Percentiles rank a stretch among this genome's conserved stretches.
These are phyloP conservation scores for Phialemoniopsis sp. DNA, from an alignment of 2,329 filamentous ascomycete genomes.

Conservation along the genomic window DNA sequence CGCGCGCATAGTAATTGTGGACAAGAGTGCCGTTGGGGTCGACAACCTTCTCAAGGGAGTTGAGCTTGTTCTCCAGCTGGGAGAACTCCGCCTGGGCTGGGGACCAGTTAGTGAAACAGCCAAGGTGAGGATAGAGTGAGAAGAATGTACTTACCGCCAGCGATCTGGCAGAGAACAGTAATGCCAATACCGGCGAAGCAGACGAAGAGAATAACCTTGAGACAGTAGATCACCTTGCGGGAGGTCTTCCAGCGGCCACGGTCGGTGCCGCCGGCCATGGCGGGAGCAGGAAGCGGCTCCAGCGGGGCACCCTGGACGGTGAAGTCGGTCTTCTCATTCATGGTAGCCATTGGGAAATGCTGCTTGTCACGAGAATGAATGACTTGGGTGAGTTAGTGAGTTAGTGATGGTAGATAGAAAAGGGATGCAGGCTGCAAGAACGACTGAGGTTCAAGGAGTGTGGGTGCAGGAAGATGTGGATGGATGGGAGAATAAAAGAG, in stretches of 20 bases:
- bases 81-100: no score
- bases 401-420: not conserved
- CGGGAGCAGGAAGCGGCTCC: not conserved
- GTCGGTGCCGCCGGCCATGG: not conserved
- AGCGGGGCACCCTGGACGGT: slow-evolving; percentile 1
- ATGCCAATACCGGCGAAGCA: slow-evolving; percentile 3
- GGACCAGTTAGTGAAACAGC: no score
- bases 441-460: no score
- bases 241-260: not conserved
- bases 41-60: not conserved
- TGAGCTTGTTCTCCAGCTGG: not conserved
- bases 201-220: slow-evolving; percentile 1
- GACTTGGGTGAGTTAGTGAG: not conserved
- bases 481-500: no score
- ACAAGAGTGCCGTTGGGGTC: no score
- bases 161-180: slow-evolving; percentile 3
- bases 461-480: no score
- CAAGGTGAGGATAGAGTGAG: no score
- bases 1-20: not conserved
- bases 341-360: slow-evolving; percentile 4
- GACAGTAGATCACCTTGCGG: not conserved
- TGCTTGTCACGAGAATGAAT: slow-evolving; percentile 1
- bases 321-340: not conserved
- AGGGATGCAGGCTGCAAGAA: no score
- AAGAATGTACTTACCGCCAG: not conserved